These are phyloP conservation scores for Castanea crenata DNA, from an alignment of 306 rosid species.

Conservation along the genomic window DNA sequence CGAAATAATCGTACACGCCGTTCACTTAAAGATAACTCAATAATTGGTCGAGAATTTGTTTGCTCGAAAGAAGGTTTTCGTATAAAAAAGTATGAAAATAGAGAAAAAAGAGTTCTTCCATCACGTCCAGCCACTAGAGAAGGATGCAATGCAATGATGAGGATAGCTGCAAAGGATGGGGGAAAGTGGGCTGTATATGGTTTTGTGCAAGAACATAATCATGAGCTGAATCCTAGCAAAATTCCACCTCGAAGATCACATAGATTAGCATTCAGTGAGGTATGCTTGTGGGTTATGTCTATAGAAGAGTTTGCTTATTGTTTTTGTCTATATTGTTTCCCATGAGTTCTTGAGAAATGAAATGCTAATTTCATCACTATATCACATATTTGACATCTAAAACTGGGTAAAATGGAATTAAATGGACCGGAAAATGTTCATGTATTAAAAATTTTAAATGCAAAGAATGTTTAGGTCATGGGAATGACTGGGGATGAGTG, in stretches of 20 bases:
- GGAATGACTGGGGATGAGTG: too few relatives aligned
- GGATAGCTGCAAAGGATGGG: slow-evolving; percentile 14
- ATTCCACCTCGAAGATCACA: slow-evolving; percentile 22
- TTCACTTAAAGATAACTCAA: slow-evolving; percentile 22
- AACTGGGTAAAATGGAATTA: not conserved
- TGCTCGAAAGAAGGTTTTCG: slow-evolving; percentile 23
- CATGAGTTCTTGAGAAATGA: not conserved
- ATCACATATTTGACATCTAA: not conserved
- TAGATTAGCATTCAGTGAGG: slow-evolving; percentile 21
- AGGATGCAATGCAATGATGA: slow-evolving; percentile 18
- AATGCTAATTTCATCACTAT: not conserved
- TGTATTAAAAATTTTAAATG: too few relatives aligned
- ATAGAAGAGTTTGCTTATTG: not conserved
- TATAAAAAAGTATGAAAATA: not conserved
- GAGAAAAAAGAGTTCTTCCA: not conserved
- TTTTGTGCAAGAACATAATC: slow-evolving; percentile 20
- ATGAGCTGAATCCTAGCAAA: slow-evolving; percentile 20
- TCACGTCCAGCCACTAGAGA: slow-evolving; percentile 12
- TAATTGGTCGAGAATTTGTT: slow-evolving; percentile 29
- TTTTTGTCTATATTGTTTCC: not conserved
- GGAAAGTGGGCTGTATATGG: slow-evolving; percentile 21
- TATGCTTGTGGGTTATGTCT: not conserved
- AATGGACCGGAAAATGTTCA: not conserved
- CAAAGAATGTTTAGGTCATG: too few relatives aligned
- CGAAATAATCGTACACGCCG: slow-evolving; percentile 21